These are phyloP conservation scores for Backusella westeae DNA, from an alignment of 192 early-diverging fungal species.

Conservation along the genomic window DNA sequence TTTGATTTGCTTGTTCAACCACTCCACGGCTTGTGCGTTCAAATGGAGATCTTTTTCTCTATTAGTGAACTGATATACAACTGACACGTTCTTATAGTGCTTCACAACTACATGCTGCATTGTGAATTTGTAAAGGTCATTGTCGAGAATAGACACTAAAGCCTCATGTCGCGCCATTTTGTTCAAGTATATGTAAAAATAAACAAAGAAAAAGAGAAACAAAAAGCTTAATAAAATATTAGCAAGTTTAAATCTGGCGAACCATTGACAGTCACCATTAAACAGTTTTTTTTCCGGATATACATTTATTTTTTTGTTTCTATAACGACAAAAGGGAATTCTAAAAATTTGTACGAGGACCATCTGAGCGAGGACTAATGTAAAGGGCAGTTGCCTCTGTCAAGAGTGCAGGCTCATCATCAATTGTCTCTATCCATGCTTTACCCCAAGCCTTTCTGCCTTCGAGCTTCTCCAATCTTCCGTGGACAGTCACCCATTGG, in stretches of 20 bases:
- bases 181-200: not conserved
- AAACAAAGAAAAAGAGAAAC: not conserved
- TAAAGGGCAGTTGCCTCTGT: constrained; percentile 32
- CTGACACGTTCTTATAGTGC: constrained; percentile 59
- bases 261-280: not conserved
- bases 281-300: not conserved
- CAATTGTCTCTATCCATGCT: constrained; percentile 26
- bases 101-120: constrained; percentile 78
- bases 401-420: constrained; percentile 9
- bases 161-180: constrained; percentile 1
- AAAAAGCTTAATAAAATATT: not conserved
- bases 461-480: constrained; percentile 17
- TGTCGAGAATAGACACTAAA: constrained; percentile 66
- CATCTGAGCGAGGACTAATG: constrained; percentile 23
- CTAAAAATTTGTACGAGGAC: constrained; percentile 15
- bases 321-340: not conserved
- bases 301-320: not conserved
- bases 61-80: constrained; percentile 68
- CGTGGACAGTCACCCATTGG: constrained; percentile 28
- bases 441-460: constrained; percentile 34
- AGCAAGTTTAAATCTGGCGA: not conserved
- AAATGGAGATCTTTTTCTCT: constrained; percentile 45
- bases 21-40: constrained; percentile 41
- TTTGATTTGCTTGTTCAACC: constrained; percentile 43
- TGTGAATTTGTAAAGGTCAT: constrained; percentile 82